phyloP scores from a whole-genome alignment of 176 grass and related monocot genomes.

The Carex scoparia region DNA sequence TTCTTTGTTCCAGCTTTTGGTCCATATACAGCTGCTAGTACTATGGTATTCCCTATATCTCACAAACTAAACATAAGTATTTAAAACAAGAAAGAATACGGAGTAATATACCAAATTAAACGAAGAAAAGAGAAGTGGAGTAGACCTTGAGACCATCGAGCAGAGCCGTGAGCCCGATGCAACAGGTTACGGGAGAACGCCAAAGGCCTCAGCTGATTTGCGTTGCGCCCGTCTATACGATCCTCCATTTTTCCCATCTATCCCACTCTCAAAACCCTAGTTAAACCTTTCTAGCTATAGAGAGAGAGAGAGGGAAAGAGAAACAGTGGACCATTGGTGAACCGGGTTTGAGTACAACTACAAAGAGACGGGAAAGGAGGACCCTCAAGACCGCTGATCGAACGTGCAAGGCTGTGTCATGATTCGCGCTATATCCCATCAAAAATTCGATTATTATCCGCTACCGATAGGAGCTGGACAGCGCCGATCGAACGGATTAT shows the following conservation, averaged over 20 bases:
- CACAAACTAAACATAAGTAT: background rate
- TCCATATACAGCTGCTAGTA: slow-evolving; percentile 77
- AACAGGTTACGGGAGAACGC: slow-evolving; percentile 70
- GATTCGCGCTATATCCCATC: background rate
- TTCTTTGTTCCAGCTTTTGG: slow-evolving; percentile 79
- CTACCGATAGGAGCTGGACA: no score
- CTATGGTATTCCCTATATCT: slow-evolving; percentile 53
- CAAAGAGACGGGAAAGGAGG: background rate
- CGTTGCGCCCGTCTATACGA: slow-evolving; percentile 47
- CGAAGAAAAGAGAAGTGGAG: background rate
- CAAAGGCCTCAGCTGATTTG: slow-evolving; percentile 64
- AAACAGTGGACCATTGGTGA: background rate
- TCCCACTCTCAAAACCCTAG: slow-evolving; percentile 20
- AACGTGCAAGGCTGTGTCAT: background rate
- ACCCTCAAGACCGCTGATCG: background rate
- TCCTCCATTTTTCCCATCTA: slow-evolving; percentile 34
- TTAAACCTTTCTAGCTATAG: background rate
- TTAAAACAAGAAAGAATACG: background rate
- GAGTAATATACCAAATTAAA: background rate
- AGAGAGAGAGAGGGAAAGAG: slow-evolving; percentile 24
- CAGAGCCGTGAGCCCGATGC: slow-evolving; percentile 73
- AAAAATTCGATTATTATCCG: background rate
- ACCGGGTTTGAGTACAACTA: slow-evolving; percentile 41
- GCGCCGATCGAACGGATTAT: no score
- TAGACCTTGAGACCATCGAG: slow-evolving; percentile 77